phyloP scores from a whole-genome alignment of 192 early-diverging fungal genomes.

The Mortierella alpina region DNA sequence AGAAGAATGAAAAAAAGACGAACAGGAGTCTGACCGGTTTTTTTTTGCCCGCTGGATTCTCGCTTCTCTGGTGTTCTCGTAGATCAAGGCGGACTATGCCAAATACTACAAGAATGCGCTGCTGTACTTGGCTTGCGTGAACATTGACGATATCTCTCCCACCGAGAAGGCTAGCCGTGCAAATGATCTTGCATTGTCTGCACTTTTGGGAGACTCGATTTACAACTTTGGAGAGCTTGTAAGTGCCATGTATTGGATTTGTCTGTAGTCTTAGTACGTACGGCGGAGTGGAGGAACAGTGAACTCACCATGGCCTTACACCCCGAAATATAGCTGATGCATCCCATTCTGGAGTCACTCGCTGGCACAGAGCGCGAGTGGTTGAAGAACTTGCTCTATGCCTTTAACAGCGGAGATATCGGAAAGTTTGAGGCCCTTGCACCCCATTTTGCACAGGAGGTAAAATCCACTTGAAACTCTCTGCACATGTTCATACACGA shows the following conservation, averaged over 20 bases:
- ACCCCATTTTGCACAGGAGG: slow-evolving; percentile 49
- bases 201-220: slow-evolving; percentile 92
- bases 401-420: slow-evolving; percentile 95
- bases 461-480: not conserved
- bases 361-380: slow-evolving; percentile 85
- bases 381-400: slow-evolving; percentile 86
- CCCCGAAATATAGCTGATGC: slow-evolving; percentile 74
- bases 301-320: not conserved
- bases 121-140: slow-evolving; percentile 92
- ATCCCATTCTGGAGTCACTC: slow-evolving; percentile 85
- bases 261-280: not conserved
- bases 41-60: slow-evolving; percentile 1
- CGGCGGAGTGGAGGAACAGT: not conserved
- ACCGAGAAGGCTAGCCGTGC: slow-evolving; percentile 91
- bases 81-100: slow-evolving; percentile 90
- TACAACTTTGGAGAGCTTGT: slow-evolving; percentile 99
- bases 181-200: slow-evolving; percentile 90
- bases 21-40: not conserved
- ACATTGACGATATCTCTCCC: slow-evolving; percentile 79
- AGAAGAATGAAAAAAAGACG: not conserved
- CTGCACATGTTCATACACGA: not conserved
- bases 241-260: slow-evolving; percentile 21
- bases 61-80: not conserved
- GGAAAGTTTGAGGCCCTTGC: slow-evolving; percentile 88
- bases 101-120: slow-evolving; percentile 97